Evolutionary conservation across 306 rosid genomes (phyloP), one percentile per base, ranked within the genome.

Genomic region (Citrullus amarus): DNA sequence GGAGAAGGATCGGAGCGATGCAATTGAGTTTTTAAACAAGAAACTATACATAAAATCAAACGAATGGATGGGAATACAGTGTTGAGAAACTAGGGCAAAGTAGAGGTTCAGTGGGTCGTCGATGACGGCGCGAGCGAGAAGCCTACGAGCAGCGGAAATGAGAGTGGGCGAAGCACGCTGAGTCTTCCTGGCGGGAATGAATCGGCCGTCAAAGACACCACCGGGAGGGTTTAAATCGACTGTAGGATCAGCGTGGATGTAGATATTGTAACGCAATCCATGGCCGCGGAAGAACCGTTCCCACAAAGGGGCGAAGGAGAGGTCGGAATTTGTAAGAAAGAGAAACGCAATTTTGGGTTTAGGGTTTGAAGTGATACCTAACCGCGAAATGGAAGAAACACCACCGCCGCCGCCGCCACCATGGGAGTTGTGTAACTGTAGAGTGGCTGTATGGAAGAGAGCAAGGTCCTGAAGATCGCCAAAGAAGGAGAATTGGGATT

Each of bases 341-440:
- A 90, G 96, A 79, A 90, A 90, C 20, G 96, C 92, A 62, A 90
- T 87, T 57, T 90, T 90, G 51, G 92, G 90, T 3, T 82, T 86
- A 3, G 89, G 83, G 76, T 84, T 83, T 0, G 50, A 18, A 38
- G 83, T n/a, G 59, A 63, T 30, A 51, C 82, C 79, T 15, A 87
- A 54, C 57, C 66, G 86, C 11, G 80, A 78, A 9, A 80, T 36
- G 3, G 73, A 61, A n/a, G 80, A 65, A 65, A 56, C 30, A 1
- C 8, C 73, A 0, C 25, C 71, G 16, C 3, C 72, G 14, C 6
- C 1, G 72, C 1, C 14, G 25, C 8, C 25, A 30, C 15, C 34
- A 79, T 61, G 10, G 82, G 82, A 79, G 69, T 48, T 48, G 5
- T 48, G 54, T 5, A 67, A 43, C 20, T 80, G 25, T 4, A 73